Evolutionary conservation across 371 early-diverging fungal genomes (phyloP).

Genomic region (Parasitella parasitica): DNA sequence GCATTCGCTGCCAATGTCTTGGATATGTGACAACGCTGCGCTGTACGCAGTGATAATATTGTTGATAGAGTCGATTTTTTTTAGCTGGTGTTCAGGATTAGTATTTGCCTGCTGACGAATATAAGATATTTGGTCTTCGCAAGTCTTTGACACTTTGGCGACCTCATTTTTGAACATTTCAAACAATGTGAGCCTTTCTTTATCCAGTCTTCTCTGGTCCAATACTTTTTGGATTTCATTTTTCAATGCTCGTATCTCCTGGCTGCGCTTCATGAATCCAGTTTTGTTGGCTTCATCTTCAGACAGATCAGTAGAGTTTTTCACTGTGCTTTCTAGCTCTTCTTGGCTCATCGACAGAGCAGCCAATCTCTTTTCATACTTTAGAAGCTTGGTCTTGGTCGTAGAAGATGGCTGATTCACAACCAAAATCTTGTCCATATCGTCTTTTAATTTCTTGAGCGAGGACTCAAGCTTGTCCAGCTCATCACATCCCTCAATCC

Average conservation of each 20-base stretch:
- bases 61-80: constrained; percentile 36
- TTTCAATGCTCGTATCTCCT: constrained; percentile 1
- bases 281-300: constrained; percentile 18
- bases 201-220: constrained; percentile 22
- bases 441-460: constrained; percentile 2
- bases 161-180: constrained; percentile 21
- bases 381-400: constrained; percentile 14
- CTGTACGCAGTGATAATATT: constrained; percentile 34
- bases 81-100: constrained; percentile 39
- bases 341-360: constrained; percentile 13
- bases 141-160: constrained; percentile 19
- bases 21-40: constrained; percentile 29
- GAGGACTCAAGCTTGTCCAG: constrained; percentile 20
- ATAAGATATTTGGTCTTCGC: constrained; percentile 44
- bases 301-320: constrained; percentile 15
- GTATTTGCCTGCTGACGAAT: constrained; percentile 38
- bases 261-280: constrained; percentile 17
- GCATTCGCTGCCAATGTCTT: constrained; percentile 30
- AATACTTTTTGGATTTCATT: constrained; percentile 12
- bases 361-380: constrained; percentile 15
- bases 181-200: constrained; percentile 25
- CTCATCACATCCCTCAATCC: constrained; percentile 24
- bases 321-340: constrained; percentile 22
- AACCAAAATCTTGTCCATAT: constrained; percentile 7
- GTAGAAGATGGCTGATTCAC: background rate